Evolutionary conservation across 768 basidiomycete species (phyloP).

Genomic region (Mycena leptocephala): DNA sequence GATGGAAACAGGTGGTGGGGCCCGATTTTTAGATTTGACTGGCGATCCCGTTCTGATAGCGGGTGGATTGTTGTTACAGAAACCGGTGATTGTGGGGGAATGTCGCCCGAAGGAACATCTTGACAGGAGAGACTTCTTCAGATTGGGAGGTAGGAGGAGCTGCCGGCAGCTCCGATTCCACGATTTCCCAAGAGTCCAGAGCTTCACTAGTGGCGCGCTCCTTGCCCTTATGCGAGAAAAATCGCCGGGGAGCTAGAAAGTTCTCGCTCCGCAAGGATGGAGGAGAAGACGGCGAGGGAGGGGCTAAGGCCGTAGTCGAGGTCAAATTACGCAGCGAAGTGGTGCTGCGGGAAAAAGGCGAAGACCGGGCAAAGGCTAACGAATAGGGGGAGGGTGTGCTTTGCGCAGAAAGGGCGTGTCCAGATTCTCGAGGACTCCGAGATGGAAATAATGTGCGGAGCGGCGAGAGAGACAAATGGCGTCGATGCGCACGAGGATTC

Average conservation of each 20-base stretch:
- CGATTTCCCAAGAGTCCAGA: conserved; percentile 65
- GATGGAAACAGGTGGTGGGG: not conserved
- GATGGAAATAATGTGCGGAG: conserved; percentile 64
- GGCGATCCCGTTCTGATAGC: conserved; percentile 25
- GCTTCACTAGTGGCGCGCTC: conserved; percentile 50
- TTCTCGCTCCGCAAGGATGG: conserved; percentile 51
- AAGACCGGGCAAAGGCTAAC: conserved; percentile 53
- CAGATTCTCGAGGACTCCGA: conserved; percentile 47
- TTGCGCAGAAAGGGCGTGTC: conserved; percentile 60
- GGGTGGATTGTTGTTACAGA: conserved; percentile 23
- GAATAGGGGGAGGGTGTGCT: conserved; percentile 58
- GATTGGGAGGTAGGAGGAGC: conserved; percentile 41
- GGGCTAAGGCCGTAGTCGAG: conserved; percentile 53
- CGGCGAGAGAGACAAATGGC: conserved; percentile 62
- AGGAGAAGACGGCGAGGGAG: conserved; percentile 44
- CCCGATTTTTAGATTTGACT: not conserved
- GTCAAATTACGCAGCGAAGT: conserved; percentile 60
- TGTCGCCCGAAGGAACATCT: not conserved
- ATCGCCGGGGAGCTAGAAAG: conserved; percentile 48
- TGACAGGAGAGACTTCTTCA: conserved; percentile 46
- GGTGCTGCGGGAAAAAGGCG: conserved; percentile 63
- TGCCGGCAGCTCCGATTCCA: conserved; percentile 45
- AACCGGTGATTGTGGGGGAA: conserved; percentile 14
- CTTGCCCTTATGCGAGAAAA: conserved; percentile 60
- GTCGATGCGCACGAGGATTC: conserved; percentile 49